Evolutionary conservation across 495 filamentous ascomycete species (phyloP).

Genomic region (Aspergillus nanangensis): DNA sequence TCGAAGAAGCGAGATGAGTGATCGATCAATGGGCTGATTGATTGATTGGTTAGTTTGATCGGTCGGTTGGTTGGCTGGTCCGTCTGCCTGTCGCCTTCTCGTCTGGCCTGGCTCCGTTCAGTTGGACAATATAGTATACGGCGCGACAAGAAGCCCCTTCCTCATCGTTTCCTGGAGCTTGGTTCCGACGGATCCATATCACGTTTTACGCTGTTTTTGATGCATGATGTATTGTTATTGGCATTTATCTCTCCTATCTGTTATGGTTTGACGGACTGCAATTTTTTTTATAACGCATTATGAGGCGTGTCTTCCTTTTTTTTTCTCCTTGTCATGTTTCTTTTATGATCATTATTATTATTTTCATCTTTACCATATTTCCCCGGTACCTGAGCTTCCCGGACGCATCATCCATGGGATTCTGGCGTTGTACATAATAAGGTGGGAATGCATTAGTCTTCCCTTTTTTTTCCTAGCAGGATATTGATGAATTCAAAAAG

Average conservation of each 20-base stretch:
- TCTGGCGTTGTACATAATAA: constrained; percentile 12
- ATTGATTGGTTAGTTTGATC: constrained; percentile 1
- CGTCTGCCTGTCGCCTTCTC: neutral
- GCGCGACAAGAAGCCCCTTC: no score
- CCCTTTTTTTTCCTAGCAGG: neutral
- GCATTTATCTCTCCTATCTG: neutral
- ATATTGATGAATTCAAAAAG: neutral
- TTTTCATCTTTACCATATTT: no score
- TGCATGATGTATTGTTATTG: neutral
- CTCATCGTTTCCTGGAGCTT: no score
- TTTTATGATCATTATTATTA: no score
- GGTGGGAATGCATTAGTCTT: no score
- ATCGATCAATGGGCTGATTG: constrained; percentile 5
- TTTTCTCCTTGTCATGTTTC: neutral
- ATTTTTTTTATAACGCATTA: neutral
- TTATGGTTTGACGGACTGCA: neutral
- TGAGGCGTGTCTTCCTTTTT: neutral
- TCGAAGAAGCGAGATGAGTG: constrained; percentile 20
- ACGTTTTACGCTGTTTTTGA: neutral
- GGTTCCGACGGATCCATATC: neutral
- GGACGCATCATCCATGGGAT: neutral
- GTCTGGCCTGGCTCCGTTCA: no score
- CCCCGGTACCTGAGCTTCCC: no score
- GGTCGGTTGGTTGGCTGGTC: no score
- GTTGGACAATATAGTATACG: no score